Evolutionary conservation across 1,284 basidiomycete genomes (phyloP), one percentile per base, ranked within the genome.

Genomic region (Marasmius tenuissimus): DNA sequence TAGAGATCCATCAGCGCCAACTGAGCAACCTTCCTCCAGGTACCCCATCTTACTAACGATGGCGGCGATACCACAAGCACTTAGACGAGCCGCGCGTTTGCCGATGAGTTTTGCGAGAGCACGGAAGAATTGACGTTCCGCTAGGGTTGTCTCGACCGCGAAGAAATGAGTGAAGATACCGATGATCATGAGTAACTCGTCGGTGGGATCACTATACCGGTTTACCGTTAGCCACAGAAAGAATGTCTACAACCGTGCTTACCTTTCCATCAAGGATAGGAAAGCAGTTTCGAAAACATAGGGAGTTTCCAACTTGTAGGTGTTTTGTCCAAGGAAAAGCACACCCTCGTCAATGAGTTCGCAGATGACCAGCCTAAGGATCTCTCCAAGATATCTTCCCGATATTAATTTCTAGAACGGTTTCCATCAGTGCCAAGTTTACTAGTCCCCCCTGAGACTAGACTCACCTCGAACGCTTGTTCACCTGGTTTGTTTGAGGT

Each of bases 111-210:
- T 89, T 12, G 95, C 93, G 33, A 98, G 87, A 5, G 93, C 89
- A 56, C 92, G 87, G 91, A 98, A 97, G 83, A 97, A 97, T 72
- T 96, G 92, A 39, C 96, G 89, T 76, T 98, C 96, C 10, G 93
- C 93, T 39, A 96, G 81, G 2, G 95, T 97, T 18, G 96, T 97
- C 78, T 97, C 95, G 57, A 97, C 79, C 38, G 92, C 92, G 72
- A 95, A 96, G 83, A 97, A 97, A 80, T 97, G 93, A 18, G 91
- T 88, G 80, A 99, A 98, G 68, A 99, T 94, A 58, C 97, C 96
- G 68, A 97, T 94, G 70, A 96, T 87, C 83, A 96, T 98, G 57
- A 98, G 85, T 48, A 98, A 85, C 74, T 99, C 97, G 72, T 98
- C 97, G n/a, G 97, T 99, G 2, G 93, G 90, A 76, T 99, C 97